Conservation (phyloP, 805 yeast species). For the Ogataea henricii region DNA sequence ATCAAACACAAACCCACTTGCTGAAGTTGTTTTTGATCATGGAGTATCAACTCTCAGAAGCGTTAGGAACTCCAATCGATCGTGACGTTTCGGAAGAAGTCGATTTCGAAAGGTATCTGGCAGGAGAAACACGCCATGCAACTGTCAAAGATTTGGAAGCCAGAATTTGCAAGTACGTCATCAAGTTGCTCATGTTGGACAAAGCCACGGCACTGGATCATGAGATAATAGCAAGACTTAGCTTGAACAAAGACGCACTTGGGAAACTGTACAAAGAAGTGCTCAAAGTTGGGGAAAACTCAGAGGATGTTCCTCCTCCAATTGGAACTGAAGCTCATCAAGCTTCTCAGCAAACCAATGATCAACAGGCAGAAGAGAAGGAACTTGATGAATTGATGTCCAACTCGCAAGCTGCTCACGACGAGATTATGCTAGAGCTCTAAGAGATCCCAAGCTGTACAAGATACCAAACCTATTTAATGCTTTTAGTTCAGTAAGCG, state of each 20-base stretch:
- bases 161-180: conserved; percentile 25
- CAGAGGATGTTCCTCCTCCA: neutral
- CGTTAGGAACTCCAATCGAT: conserved; percentile 43
- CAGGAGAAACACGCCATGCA: conserved; percentile 8
- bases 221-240: conserved; percentile 21
- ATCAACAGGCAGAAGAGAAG: conserved; percentile 1
- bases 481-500: neutral
- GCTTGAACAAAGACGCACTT: conserved; percentile 26
- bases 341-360: neutral
- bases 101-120: conserved; percentile 23
- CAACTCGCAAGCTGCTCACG: neutral
- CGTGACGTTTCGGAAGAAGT: conserved; percentile 53
- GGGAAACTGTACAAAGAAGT: conserved; percentile 25
- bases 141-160: conserved; percentile 21
- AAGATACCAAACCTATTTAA: no score
- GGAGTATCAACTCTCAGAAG: conserved; percentile 48
- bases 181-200: conserved; percentile 27
- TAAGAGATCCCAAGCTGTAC: no score
- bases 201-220: conserved; percentile 20
- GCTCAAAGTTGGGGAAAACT: conserved; percentile 1
- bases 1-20: conserved; percentile 35
- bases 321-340: no score
- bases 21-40: conserved; percentile 47
- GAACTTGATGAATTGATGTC: neutral
- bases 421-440: conserved; percentile 1